Base-by-base conservation (phyloP, 1,139 yeast species). In the Debaryomyces subglobosus region DNA sequence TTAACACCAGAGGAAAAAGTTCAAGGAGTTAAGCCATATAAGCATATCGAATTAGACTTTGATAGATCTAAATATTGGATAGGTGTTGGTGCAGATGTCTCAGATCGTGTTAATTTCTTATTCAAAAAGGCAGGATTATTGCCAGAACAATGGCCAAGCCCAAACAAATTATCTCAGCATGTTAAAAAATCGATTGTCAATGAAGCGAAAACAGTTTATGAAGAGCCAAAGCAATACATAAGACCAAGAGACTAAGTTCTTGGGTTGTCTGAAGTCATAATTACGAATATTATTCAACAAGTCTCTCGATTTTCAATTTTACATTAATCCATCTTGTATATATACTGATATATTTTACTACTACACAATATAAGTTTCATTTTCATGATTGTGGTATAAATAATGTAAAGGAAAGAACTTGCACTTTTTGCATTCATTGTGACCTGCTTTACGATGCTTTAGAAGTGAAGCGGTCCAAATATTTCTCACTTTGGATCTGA, bases 21-120 rank as follows among this genome's bases (percentile, higher is more conserved):
- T 20, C 53, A 56, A 36, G 83, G 84, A n/a, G 69, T 73, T 39
- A 74, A 79, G 54, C 90, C 95, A 20, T 77, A 80, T 47, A 94
- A 94, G 65, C 91, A 91, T 58, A 81, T 94, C 36, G 81, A 84
- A 57, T 74, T 94, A 42, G 98, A 94, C 65, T 90, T 94, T 63
- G 84, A 85, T 55, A 82, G 97, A 57, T 84, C 97, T n/a, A 90
- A 90, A 67, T 95, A 94, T 70, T 94, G 99, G 99, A 73, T 94
- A 40, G 97, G 97, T 62, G 96, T 90, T 13, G 99, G 99, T n/a
- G 99, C 98, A 1, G 96, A 89, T 64, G 96, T 97, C 4, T 85
- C 95, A 30, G 92, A 88, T 39, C 77, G 95, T 4, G 96, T 92
- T 10, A 80, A 84, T 4, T 84, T 84, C 58, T 71, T 94, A 52